Conservation (phyloP, 2,329 filamentous ascomycete species). For the Fusarium aywerte region DNA sequence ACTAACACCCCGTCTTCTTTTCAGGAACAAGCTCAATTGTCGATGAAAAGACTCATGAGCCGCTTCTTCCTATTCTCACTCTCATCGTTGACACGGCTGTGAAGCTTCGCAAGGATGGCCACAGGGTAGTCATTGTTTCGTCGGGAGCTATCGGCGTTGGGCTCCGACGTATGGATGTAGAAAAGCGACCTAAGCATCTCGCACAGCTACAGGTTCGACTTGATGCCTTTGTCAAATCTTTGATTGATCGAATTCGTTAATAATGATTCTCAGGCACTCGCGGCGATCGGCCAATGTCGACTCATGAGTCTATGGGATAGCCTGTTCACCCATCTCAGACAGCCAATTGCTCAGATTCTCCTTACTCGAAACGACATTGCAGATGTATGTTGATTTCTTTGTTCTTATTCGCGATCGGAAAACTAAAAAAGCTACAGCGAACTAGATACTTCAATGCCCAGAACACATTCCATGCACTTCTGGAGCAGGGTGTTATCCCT, state of each 20-base stretch:
- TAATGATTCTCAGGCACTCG: conserved; percentile 71
- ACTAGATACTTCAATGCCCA: conserved; percentile 97
- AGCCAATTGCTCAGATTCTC: conserved; percentile 94
- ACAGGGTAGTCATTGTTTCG: conserved; percentile 94
- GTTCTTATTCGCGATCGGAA: neutral
- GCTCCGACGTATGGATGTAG: conserved; percentile 87
- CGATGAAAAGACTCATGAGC: conserved; percentile 93
- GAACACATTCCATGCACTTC: conserved; percentile 89
- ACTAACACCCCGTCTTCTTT: conserved; percentile 40
- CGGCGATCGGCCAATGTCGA: conserved; percentile 94
- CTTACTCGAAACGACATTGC: conserved; percentile 96
- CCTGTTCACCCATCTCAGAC: conserved; percentile 85
- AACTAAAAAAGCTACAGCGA: conserved; percentile 61
- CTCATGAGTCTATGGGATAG: conserved; percentile 97
- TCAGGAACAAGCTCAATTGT: conserved; percentile 99
- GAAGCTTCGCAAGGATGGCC: conserved; percentile 86
- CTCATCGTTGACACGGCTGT: conserved; percentile 95
- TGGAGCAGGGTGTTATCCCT: conserved; percentile 95
- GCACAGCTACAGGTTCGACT: conserved; percentile 79
- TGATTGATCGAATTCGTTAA: conserved; percentile 16
- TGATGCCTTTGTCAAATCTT: neutral
- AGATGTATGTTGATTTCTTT: conserved; percentile 68
- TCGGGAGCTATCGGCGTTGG: conserved; percentile 97
- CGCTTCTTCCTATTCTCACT: conserved; percentile 88
- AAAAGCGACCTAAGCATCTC: conserved; percentile 88